Evolutionary conservation across 2,329 filamentous ascomycete genomes (phyloP).

Genomic region (Trichoderma koningiopsis): DNA sequence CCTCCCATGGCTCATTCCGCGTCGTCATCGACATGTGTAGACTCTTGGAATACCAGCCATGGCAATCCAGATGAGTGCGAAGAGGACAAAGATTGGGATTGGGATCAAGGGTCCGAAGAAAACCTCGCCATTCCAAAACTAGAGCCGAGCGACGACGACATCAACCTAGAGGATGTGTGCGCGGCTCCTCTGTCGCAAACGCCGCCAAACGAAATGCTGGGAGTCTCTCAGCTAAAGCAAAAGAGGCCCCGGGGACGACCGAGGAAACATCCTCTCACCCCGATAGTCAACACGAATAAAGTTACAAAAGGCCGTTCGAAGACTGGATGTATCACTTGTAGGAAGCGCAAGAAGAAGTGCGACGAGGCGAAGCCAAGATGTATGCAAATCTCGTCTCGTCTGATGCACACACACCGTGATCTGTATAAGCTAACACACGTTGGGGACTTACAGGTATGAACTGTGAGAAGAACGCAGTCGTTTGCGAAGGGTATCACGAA

Average conservation of each 20-base stretch:
- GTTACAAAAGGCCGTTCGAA: slow-evolving; percentile 75
- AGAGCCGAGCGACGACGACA: slow-evolving; percentile 59
- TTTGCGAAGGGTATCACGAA: slow-evolving; percentile 87
- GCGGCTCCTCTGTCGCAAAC: slow-evolving; percentile 39
- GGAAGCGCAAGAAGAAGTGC: slow-evolving; percentile 72
- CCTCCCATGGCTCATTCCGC: slow-evolving; percentile 49
- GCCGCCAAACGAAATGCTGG: slow-evolving; percentile 29
- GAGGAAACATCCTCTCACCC: slow-evolving; percentile 73
- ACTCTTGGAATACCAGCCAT: slow-evolving; percentile 49
- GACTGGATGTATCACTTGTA: slow-evolving; percentile 68
- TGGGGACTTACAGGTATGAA: slow-evolving; percentile 65
- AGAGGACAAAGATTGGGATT: slow-evolving; percentile 52
- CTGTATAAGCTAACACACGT: slow-evolving; percentile 27
- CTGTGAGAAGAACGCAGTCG: slow-evolving; percentile 89
- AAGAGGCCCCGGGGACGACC: slow-evolving; percentile 78
- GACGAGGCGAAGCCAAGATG: slow-evolving; percentile 69
- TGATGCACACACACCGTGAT: not conserved
- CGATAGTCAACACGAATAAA: slow-evolving; percentile 63
- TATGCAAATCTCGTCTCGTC: slow-evolving; percentile 37
- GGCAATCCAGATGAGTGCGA: slow-evolving; percentile 44
- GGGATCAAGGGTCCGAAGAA: slow-evolving; percentile 52
- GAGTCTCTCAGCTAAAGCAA: slow-evolving; percentile 43
- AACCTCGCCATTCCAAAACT: slow-evolving; percentile 55
- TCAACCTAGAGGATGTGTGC: slow-evolving; percentile 56
- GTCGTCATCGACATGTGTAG: slow-evolving; percentile 49